phyloP scores from a whole-genome alignment of 129 eudicot species.

The Rutidosis leptorrhynchoides region DNA sequence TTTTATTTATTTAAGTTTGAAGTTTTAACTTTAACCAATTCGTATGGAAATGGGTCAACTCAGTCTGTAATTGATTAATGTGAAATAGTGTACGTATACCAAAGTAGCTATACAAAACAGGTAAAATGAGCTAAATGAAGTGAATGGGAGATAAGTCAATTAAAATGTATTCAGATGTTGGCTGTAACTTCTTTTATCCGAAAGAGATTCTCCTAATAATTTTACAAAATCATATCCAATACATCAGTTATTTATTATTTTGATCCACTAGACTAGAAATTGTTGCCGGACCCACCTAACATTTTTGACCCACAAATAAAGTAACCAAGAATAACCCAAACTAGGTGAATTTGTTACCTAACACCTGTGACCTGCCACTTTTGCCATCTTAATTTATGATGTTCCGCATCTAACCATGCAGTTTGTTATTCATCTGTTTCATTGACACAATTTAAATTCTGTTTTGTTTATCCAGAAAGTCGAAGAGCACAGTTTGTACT shows the following conservation, averaged over 20 bases:
- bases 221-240: background rate
- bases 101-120: background rate
- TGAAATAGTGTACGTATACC: background rate
- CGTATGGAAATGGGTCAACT: background rate
- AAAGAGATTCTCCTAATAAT: background rate
- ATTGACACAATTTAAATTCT: slow-evolving; percentile 12
- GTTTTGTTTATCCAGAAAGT: slow-evolving; percentile 43
- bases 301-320: background rate
- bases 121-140: background rate
- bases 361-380: background rate
- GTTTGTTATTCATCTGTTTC: slow-evolving; percentile 1
- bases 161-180: background rate
- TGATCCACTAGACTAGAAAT: background rate
- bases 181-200: background rate
- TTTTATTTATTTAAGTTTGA: background rate
- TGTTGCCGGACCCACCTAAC: background rate
- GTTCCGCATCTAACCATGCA: slow-evolving; percentile 3
- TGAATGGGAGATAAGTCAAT: background rate
- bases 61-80: background rate
- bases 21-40: background rate
- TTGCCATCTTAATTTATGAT: background rate
- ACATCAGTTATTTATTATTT: background rate
- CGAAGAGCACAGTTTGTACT: slow-evolving; percentile 71
- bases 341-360: background rate
- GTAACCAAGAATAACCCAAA: background rate